Percentiles rank a stretch among this genome's conserved stretches.
These are phyloP conservation scores for Thraustochytrium striatum DNA, from an alignment of 352 stramenopile genomes.

Conservation along the genomic window DNA sequence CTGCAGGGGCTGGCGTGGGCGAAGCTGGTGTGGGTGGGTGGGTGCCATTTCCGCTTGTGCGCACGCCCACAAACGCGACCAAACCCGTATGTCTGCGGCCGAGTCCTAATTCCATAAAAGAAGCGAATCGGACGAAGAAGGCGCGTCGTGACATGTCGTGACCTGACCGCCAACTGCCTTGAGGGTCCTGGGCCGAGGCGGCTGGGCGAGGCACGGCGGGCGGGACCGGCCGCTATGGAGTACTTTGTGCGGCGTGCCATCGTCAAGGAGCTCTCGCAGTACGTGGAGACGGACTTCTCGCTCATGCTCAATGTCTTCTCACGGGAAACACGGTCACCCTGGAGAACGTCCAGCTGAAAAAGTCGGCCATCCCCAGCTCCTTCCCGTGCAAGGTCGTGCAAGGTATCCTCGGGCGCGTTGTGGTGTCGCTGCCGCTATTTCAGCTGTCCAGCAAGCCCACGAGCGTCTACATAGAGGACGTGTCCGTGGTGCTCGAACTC, in stretches of 20 bases:
- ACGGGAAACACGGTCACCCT: conserved; percentile 25
- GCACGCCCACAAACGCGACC: too few species aligned
- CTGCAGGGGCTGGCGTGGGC: too few species aligned
- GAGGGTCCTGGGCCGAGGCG: too few species aligned
- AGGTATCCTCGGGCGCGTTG: conserved; percentile 25
- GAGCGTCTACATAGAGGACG: conserved; percentile 33
- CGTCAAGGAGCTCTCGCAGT: conserved; percentile 33
- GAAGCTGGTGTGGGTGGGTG: too few species aligned
- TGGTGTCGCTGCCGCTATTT: conserved; percentile 28
- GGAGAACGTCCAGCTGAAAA: conserved; percentile 45
- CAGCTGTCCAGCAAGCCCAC: not conserved
- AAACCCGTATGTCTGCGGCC: too few species aligned
- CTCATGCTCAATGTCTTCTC: conserved; percentile 42
- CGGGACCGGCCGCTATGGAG: conserved; percentile 17
- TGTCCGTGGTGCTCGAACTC: conserved; percentile 39
- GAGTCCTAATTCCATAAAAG: too few species aligned
- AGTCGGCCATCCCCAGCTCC: conserved; percentile 33
- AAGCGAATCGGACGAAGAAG: too few species aligned
- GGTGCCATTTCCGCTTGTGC: too few species aligned
- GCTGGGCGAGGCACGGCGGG: too few species aligned
- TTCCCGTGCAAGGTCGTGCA: conserved; percentile 42
- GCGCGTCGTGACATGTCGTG: too few species aligned
- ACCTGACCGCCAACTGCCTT: too few species aligned
- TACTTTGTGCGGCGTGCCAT: conserved; percentile 35
- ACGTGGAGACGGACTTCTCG: conserved; percentile 34